Conservation (phyloP, 768 basidiomycete genomes). For the Macrolepiota dolichaula region DNA sequence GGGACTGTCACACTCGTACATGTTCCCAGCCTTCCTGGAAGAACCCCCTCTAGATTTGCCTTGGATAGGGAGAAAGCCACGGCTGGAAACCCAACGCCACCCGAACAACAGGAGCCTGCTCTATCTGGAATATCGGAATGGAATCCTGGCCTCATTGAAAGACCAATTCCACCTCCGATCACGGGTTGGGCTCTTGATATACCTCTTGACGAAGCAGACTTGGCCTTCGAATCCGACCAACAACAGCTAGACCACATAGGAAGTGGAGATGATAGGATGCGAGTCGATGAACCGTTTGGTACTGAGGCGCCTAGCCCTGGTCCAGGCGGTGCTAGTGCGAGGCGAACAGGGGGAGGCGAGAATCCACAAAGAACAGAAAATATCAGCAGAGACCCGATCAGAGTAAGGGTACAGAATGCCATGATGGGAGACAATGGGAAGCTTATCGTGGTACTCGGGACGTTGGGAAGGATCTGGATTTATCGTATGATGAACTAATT, state of each 20-base stretch:
- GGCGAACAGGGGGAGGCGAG: constrained; percentile 17
- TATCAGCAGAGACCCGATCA: constrained; percentile 13
- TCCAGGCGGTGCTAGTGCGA: background rate
- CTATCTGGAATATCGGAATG: background rate
- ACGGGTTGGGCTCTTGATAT: constrained; percentile 6
- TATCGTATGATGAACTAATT: constrained; percentile 24
- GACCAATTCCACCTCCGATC: constrained; percentile 1
- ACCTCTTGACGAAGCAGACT: constrained; percentile 4
- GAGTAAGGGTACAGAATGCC: constrained; percentile 33
- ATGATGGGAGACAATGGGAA: constrained; percentile 41
- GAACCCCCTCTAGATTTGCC: constrained; percentile 6
- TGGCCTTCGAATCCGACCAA: background rate
- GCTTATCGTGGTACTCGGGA: constrained; percentile 37
- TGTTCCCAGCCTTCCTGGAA: constrained; percentile 4
- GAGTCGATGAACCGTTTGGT: background rate
- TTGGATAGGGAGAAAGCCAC: background rate
- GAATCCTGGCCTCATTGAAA: constrained; percentile 5
- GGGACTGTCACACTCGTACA: constrained; percentile 8
- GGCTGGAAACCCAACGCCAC: background rate
- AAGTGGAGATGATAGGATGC: background rate
- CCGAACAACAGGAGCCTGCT: background rate
- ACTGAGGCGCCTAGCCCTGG: background rate
- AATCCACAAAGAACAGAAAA: background rate
- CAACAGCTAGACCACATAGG: background rate
- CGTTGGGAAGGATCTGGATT: constrained; percentile 36